Percentiles rank a stretch among this genome's conserved stretches.
Conservation (phyloP, 2,329 filamentous ascomycete species). For the Xylariales sp. region DNA sequence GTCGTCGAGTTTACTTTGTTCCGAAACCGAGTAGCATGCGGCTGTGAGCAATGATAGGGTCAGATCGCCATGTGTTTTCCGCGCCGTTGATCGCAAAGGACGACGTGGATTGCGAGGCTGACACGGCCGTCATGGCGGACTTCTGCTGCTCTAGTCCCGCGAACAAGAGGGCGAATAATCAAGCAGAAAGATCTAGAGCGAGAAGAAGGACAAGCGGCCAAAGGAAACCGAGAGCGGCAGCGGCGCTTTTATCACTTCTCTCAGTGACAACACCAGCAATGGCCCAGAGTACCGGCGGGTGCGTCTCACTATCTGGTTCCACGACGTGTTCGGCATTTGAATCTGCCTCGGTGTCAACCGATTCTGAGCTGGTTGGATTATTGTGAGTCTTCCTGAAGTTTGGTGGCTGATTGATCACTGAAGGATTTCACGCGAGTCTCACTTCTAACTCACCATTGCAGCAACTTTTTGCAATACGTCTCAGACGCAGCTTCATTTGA, state of each 20-base stretch:
- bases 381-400: constrained; percentile 19
- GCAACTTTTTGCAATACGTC: constrained; percentile 82
- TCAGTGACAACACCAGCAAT: constrained; percentile 17
- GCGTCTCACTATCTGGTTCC: constrained; percentile 32
- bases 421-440: neutral
- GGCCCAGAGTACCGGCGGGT: constrained; percentile 24
- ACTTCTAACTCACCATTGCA: constrained; percentile 31
- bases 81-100: constrained; percentile 14
- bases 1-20: constrained; percentile 4
- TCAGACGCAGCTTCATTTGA: constrained; percentile 76
- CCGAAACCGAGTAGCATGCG: constrained; percentile 15
- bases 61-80: constrained; percentile 21
- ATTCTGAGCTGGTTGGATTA: constrained; percentile 21
- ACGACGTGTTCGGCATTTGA: constrained; percentile 32
- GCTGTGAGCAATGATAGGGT: constrained; percentile 22
- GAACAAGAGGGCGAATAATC: neutral
- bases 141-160: neutral
- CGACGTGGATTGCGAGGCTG: constrained; percentile 11
- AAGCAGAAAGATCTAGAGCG: too few relatives aligned
- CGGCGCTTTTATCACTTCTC: constrained; percentile 17
- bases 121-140: constrained; percentile 7
- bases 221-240: constrained; percentile 13
- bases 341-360: constrained; percentile 32
- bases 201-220: constrained; percentile 9
- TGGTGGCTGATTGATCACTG: constrained; percentile 13